phyloP scores from a whole-genome alignment of 2,329 filamentous ascomycete species.

The Apiospora arundinis region DNA sequence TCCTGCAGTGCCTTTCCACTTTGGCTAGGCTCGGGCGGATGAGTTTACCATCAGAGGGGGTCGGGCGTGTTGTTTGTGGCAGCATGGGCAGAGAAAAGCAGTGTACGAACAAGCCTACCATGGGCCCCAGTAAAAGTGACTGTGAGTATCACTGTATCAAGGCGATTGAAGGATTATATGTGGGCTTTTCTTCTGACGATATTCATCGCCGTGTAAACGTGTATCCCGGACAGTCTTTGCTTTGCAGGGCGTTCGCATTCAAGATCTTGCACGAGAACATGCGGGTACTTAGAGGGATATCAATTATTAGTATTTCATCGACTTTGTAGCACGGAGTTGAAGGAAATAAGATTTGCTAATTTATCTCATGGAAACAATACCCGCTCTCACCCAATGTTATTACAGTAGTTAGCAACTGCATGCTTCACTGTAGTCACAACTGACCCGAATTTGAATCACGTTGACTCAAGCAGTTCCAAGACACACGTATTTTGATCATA shows the following conservation, averaged over 20 bases:
- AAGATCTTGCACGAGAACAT: not conserved
- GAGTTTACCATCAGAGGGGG: too few relatives aligned
- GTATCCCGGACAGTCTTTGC: not conserved
- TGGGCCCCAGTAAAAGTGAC: not conserved
- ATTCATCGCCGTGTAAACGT: not conserved
- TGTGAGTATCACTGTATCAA: not conserved
- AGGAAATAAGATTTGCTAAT: not conserved
- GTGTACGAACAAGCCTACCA: not conserved
- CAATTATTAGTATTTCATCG: not conserved
- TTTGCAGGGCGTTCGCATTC: not conserved
- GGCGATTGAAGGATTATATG: not conserved
- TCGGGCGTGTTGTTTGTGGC: not conserved
- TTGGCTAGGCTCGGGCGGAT: not conserved
- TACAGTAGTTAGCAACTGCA: not conserved
- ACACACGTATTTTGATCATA: not conserved
- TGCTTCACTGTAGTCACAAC: not conserved
- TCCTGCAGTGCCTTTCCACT: slow-evolving; percentile 9
- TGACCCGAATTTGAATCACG: not conserved
- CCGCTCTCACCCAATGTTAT: not conserved
- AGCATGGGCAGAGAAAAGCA: not conserved
- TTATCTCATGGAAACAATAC: not conserved
- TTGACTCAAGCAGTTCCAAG: not conserved
- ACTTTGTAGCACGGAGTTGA: slow-evolving; percentile 1
- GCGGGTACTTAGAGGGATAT: not conserved
- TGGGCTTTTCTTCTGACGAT: not conserved